These are phyloP conservation scores for Musa acuminata DNA, from an alignment of 176 grass and related monocot genomes.

Conservation along the genomic window DNA sequence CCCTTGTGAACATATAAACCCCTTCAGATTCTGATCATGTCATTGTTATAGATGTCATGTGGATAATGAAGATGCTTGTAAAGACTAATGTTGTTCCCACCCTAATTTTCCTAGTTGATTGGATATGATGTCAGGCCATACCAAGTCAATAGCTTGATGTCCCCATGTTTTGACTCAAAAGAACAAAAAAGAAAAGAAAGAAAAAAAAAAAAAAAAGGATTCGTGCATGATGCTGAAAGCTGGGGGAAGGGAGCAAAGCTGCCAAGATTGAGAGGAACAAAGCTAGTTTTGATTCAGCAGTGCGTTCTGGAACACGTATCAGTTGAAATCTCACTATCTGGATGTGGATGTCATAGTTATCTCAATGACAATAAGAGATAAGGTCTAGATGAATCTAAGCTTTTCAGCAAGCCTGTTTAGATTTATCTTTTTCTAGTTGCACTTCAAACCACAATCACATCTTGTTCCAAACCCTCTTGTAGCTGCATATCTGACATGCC, in stretches of 20 bases:
- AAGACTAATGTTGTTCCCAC: no score
- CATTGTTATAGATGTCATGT: no score
- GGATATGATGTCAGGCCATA: no score
- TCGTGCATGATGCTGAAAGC: not conserved
- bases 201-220: not conserved
- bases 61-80: no score
- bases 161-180: no score
- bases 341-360: slow-evolving; percentile 3
- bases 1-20: no score
- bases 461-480: not conserved
- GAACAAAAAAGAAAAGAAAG: no score
- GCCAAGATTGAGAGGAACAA: not conserved
- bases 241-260: not conserved
- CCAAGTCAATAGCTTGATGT: no score
- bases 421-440: not conserved
- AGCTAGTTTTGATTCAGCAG: not conserved
- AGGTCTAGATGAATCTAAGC: not conserved
- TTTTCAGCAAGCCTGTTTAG: not conserved
- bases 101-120: no score
- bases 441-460: not conserved
- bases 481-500: not conserved
- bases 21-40: no score
- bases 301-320: slow-evolving; percentile 1
- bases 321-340: not conserved
- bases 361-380: slow-evolving; percentile 9